These are phyloP conservation scores for Backusella parvicylindrica DNA, from an alignment of 192 early-diverging fungal genomes.

Conservation along the genomic window DNA sequence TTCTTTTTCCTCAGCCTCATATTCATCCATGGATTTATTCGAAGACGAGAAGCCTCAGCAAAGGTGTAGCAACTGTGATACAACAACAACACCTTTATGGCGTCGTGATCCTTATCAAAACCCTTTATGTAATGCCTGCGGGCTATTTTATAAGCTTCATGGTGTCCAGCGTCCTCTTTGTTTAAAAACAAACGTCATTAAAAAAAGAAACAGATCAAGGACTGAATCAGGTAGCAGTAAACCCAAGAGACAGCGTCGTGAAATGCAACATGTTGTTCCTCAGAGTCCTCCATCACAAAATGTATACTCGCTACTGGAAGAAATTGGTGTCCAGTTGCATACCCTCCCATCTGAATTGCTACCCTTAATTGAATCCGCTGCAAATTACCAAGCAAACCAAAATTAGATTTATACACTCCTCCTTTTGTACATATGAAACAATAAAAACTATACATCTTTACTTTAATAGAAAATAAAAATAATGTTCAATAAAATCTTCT, in stretches of 20 bases:
- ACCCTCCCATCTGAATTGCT: slow-evolving; percentile 16
- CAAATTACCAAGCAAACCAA: slow-evolving; percentile 11
- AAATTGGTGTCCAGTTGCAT: slow-evolving; percentile 19
- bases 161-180: slow-evolving; percentile 81
- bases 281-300: background rate
- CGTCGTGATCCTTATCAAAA: slow-evolving; percentile 86
- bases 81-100: slow-evolving; percentile 92
- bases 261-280: background rate
- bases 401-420: background rate
- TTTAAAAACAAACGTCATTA: slow-evolving; percentile 87
- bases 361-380: slow-evolving; percentile 18
- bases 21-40: background rate
- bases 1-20: background rate
- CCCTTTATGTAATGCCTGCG: slow-evolving; percentile 96
- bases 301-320: slow-evolving; percentile 16
- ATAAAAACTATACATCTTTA: background rate
- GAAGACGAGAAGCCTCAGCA: background rate
- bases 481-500: background rate
- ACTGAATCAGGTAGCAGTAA: background rate
- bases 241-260: background rate
- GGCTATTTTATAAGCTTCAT: slow-evolving; percentile 94
- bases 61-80: slow-evolving; percentile 25
- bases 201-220: slow-evolving; percentile 76
- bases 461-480: background rate
- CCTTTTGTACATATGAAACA: background rate